These are phyloP conservation scores for Starmerella stigmatis DNA, from an alignment of 805 yeast species.

Conservation along the genomic window DNA sequence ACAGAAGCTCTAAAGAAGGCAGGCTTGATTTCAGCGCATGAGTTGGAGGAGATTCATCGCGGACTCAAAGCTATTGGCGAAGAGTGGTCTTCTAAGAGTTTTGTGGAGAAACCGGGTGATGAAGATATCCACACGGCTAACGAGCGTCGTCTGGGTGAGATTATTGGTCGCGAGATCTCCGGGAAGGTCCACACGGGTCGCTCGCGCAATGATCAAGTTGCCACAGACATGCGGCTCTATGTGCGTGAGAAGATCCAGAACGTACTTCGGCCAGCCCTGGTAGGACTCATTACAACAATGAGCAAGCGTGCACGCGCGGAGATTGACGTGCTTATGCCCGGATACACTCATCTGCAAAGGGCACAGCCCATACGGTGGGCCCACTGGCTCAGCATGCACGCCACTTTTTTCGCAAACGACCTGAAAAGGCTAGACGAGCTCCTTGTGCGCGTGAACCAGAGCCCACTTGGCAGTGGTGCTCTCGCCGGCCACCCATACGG, in stretches of 20 bases:
- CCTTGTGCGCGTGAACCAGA: constrained; percentile 67
- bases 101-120: constrained; percentile 75
- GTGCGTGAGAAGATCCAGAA: constrained; percentile 62
- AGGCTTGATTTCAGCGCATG: constrained; percentile 62
- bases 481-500: constrained; percentile 99
- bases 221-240: constrained; percentile 94
- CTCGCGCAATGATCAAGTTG: constrained; percentile 96
- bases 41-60: constrained; percentile 66
- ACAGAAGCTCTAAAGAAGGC: constrained; percentile 75
- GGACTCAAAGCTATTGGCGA: constrained; percentile 61
- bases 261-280: constrained; percentile 44
- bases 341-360: constrained; percentile 95
- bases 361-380: constrained; percentile 99
- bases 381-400: constrained; percentile 91
- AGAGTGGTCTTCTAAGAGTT: constrained; percentile 70
- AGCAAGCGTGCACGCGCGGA: constrained; percentile 70
- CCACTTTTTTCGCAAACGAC: constrained; percentile 88
- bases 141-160: constrained; percentile 93
- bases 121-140: constrained; percentile 99
- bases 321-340: constrained; percentile 93
- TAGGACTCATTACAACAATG: constrained; percentile 58
- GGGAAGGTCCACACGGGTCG: constrained; percentile 99
- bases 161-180: constrained; percentile 84
- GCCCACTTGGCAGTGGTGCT: constrained; percentile 96
- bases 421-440: constrained; percentile 74